Base-by-base conservation (phyloP, 345 rosid genomes). In the Rhodamnia argentea region DNA sequence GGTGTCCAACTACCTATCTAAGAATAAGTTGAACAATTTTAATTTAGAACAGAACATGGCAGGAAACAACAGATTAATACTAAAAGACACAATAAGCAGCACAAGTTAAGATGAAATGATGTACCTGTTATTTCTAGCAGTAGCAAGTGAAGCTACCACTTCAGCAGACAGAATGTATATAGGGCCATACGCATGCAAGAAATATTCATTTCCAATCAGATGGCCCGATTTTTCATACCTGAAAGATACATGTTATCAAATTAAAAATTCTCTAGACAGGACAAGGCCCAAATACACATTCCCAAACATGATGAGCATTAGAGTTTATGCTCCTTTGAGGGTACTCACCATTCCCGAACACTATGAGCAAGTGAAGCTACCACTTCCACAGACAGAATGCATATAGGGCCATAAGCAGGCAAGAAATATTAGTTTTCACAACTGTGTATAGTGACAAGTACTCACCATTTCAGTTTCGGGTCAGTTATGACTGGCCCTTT, bases 401-500 rank as follows among this genome's bases (percentile, higher is more conserved):
- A 50, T 50, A 50, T 3, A 50, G 52, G 52, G 3, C 52, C 2
- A 50, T 50, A 50, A 1, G 52, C 52, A 50, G 10, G 52, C 52
- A 10, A 50, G 52, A 50, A 50, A 50, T 50, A 50, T 50, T 50
- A 50, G 52, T 50, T 50, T 52, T 52, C 75, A 29, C 75, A 62
- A 57, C 62, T 57, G n/a, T 27, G 82, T 53, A 70, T 24, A 51
- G 76, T 12, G 32, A 27, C 10, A 32, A 37, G 64, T 44, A 64
- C 22, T 26, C 89, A 92, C 98, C 98, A 96, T 88, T 95, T 96
- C 91, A 92, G 60, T 86, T 93, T 95, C 44, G 96, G 96, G 81
- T 95, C 96, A 55, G 95, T 93, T 86, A 95, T 91, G 83, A 95
- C 96, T 20, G 95, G 96, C 82, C 98, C 98, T 93, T 94, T 95